Evolutionary conservation across 257 asterid species (phyloP).

Genomic region (Mentha longifolia): DNA sequence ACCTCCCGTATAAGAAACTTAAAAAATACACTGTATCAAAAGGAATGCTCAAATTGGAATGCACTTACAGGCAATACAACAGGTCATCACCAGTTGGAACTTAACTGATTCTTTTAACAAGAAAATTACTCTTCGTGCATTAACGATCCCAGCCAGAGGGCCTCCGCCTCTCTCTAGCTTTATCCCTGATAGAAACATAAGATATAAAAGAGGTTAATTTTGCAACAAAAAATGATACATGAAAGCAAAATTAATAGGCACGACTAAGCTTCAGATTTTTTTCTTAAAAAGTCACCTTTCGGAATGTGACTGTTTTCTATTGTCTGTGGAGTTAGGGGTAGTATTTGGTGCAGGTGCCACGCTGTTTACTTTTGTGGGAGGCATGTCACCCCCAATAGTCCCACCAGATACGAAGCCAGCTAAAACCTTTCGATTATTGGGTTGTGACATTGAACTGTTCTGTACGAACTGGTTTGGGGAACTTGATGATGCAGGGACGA

Average conservation of each 20-base stretch:
- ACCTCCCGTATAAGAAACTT: conserved; percentile 11
- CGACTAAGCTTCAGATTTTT: neutral
- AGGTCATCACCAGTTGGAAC: conserved; percentile 18
- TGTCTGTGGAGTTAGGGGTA: conserved; percentile 43
- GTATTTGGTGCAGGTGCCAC: conserved; percentile 40
- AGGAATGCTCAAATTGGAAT: conserved; percentile 13
- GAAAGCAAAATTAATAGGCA: neutral
- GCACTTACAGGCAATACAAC: conserved; percentile 36
- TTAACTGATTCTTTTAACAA: conserved; percentile 13
- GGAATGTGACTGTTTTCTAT: conserved; percentile 40
- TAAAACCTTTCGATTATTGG: conserved; percentile 58
- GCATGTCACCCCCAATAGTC: conserved; percentile 81
- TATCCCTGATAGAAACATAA: conserved; percentile 51
- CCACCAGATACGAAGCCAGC: conserved; percentile 96
- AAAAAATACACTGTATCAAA: conserved; percentile 15
- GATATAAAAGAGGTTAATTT: neutral
- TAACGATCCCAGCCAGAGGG: conserved; percentile 97
- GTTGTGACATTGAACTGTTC: conserved; percentile 46
- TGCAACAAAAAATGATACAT: conserved; percentile 6
- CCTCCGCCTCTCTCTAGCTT: conserved; percentile 83
- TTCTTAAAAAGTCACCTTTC: conserved; percentile 54
- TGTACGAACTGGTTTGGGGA: conserved; percentile 62
- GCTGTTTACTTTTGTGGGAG: conserved; percentile 46
- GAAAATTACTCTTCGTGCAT: conserved; percentile 18
- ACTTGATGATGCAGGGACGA: conserved; percentile 88